Conservation (phyloP, 2,329 filamentous ascomycete species). For the Trichoderma atrobrunneum region DNA sequence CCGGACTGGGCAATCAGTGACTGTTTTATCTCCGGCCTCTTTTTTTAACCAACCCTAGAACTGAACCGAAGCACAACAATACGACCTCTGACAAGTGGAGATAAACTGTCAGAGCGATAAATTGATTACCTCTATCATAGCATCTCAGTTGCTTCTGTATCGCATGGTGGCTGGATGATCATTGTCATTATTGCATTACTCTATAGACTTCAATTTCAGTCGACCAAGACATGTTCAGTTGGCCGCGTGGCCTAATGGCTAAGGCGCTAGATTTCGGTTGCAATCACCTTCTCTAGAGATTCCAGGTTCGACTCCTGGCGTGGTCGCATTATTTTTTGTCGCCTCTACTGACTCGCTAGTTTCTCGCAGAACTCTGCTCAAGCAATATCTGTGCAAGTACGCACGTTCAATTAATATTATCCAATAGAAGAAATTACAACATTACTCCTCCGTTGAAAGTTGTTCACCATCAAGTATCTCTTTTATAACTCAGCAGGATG, state of each 20-base stretch:
- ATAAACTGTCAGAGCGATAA: no score
- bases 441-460: neutral
- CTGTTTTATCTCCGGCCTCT: neutral
- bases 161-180: neutral
- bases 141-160: neutral
- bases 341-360: neutral
- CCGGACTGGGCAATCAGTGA: neutral
- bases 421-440: no score
- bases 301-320: conserved; percentile 39
- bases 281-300: conserved; percentile 31
- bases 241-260: conserved; percentile 39
- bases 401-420: neutral
- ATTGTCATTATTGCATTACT: rapidly evolving
- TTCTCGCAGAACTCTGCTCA: neutral
- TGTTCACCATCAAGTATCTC: neutral
- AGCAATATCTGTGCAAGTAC: neutral
- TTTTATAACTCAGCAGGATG: neutral
- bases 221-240: neutral
- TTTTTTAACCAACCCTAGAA: no score
- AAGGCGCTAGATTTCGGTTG: conserved; percentile 38
- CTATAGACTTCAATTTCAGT: neutral
- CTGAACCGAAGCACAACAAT: neutral
- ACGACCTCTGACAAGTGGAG: neutral
- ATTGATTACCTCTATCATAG: neutral
- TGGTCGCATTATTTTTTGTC: conserved; percentile 27